Evolutionary conservation across 148 eudicot species (phyloP), one percentile per base, ranked within the genome.

Genomic region (Chenopodium berlandieri): DNA sequence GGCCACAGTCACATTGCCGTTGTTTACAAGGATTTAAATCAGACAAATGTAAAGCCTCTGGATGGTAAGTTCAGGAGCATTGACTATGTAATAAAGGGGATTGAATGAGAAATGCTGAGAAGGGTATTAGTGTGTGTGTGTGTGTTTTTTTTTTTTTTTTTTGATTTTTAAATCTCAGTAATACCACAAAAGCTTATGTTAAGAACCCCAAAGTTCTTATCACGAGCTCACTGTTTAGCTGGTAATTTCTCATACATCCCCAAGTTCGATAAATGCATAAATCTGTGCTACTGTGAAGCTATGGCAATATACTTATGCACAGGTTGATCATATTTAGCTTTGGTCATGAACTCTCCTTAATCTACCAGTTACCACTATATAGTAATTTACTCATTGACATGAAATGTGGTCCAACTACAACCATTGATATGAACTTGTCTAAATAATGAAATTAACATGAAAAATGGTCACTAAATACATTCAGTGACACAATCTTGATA

Each of bases 1-100:
- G 99, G 98, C 76, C 99, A 96, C 85, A 94, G 99, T 81, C 99
- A 96, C 90, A 92, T 96, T 81, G 98, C 98, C 81, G 99, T 91
- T 75, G 98, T 96, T 77, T 94, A 94, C 85, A 90, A 88, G 85
- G 95, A 92, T 85, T 77, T 86, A 83, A 92, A 90, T 71, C 89
- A 87, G 83, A 83, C 83, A 7, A 89, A 84, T 84, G 89, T 83
- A 80, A 86, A 81, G 73, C 80, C 85, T 37, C 80, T 81, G 81
- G 86, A 81, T 81, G 86, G 86, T 84, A 77, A 81, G 84, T 72
- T 34, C 22, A 34, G n/a, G 40, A 0, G 17, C 73, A 30, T 22
- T 65, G 65, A 25, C 2, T 78, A 13, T 62, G 40, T 14, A 60
- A 79, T 27, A 68, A 1, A 54, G 54, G n/a, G 30, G 31, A 52